Percentiles rank a stretch among this genome's conserved stretches.
Evolutionary conservation across 139 green algal genomes (phyloP).

Genomic region (Chlorella sorokiniana): DNA sequence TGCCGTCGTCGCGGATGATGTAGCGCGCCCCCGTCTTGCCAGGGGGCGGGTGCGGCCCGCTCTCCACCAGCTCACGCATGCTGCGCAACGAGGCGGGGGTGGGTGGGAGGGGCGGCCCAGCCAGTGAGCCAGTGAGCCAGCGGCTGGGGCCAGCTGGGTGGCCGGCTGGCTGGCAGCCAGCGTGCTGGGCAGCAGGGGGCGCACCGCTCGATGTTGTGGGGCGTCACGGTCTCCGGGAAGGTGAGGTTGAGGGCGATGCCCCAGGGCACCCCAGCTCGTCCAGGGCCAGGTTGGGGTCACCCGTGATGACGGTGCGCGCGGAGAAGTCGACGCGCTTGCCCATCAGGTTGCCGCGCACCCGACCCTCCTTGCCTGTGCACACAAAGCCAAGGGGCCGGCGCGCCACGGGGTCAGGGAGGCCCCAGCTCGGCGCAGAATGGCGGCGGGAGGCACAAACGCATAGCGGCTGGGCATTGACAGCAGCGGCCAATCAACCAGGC

Average conservation of each 20-base stretch:
- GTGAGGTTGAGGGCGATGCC: conserved; percentile 98
- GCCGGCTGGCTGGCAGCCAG: background rate
- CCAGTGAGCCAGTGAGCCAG: background rate
- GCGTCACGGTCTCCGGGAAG: conserved; percentile 94
- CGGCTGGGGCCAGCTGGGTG: background rate
- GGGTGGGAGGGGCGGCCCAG: background rate
- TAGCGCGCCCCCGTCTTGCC: conserved; percentile 95
- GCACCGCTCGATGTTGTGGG: conserved; percentile 79
- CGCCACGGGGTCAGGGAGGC: too few relatives aligned
- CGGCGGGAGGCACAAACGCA: background rate
- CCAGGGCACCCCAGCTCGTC: conserved; percentile 99
- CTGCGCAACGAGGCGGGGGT: conserved; percentile 32
- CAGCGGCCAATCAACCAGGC: background rate
- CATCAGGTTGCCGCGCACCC: conserved; percentile 99
- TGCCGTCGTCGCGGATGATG: conserved; percentile 95
- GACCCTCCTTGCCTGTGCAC: conserved; percentile 79
- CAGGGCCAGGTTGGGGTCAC: conserved; percentile 97
- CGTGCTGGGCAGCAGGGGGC: background rate
- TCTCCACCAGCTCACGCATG: conserved; percentile 92
- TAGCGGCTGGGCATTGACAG: background rate
- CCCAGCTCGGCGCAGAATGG: too few relatives aligned
- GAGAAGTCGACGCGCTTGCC: conserved; percentile 99
- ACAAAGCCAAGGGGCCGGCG: background rate
- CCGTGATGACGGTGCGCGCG: conserved; percentile 94
- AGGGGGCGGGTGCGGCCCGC: conserved; percentile 92